Percentiles rank a stretch among this genome's conserved stretches.
phyloP scores from a whole-genome alignment of 192 early-diverging fungal species.

The Entomortierella beljakovae region DNA sequence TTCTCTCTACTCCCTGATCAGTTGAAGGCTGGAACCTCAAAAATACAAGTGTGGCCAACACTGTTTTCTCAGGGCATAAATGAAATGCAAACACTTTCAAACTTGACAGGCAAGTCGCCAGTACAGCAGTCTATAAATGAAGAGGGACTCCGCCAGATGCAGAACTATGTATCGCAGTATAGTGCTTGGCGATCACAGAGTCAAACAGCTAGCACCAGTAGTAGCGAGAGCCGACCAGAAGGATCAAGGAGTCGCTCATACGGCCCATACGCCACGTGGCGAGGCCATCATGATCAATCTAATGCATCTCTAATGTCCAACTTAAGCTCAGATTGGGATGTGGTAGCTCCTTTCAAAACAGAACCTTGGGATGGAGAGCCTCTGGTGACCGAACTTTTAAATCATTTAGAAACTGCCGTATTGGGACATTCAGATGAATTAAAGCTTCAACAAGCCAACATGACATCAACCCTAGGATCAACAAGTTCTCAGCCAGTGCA shows the following conservation, averaged over 20 bases:
- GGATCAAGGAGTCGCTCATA: slow-evolving; percentile 6
- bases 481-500: neutral
- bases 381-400: slow-evolving; percentile 22
- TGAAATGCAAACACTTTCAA: slow-evolving; percentile 51
- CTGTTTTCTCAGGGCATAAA: slow-evolving; percentile 50
- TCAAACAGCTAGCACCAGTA: neutral
- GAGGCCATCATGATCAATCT: slow-evolving; percentile 12
- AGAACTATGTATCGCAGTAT: slow-evolving; percentile 30
- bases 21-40: slow-evolving; percentile 20
- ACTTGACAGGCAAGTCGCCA: slow-evolving; percentile 34
- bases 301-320: slow-evolving; percentile 26
- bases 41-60: slow-evolving; percentile 32
- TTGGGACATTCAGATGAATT: slow-evolving; percentile 26
- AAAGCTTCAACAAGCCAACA: neutral
- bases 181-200: slow-evolving; percentile 27
- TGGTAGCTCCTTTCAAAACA: slow-evolving; percentile 17
- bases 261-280: slow-evolving; percentile 8
- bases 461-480: neutral
- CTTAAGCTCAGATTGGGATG: slow-evolving; percentile 32
- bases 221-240: neutral
- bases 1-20: slow-evolving; percentile 38
- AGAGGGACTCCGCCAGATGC: slow-evolving; percentile 42
- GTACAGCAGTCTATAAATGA: slow-evolving; percentile 38
- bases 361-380: slow-evolving; percentile 38
- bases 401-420: slow-evolving; percentile 31